phyloP scores from a whole-genome alignment of 2,329 filamentous ascomycete genomes.

The Shiraia bambusicola region DNA sequence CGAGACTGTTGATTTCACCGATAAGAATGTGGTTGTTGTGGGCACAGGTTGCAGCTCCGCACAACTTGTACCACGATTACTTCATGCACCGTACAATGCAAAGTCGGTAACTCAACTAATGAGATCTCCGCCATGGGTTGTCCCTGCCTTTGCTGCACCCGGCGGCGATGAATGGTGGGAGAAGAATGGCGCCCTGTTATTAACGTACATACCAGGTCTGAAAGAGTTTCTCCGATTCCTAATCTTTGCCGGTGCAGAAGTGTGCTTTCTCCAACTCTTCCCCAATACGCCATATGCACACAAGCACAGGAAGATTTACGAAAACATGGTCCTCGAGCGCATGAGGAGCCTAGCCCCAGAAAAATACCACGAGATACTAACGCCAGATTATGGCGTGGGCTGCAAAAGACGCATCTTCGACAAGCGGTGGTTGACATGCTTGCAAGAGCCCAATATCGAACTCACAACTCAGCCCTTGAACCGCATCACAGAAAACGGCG shows the following conservation, averaged over 20 bases:
- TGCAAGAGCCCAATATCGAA: conserved; percentile 57
- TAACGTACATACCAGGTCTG: conserved; percentile 55
- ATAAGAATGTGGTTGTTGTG: conserved; percentile 59
- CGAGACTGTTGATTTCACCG: conserved; percentile 53
- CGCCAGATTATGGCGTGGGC: conserved; percentile 63
- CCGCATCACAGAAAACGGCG: conserved; percentile 52
- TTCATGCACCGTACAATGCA: conserved; percentile 50
- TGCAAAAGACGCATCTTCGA: conserved; percentile 67
- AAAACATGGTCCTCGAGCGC: conserved; percentile 48
- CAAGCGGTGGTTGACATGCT: conserved; percentile 55
- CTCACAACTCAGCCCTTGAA: conserved; percentile 55
- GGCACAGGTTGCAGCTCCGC: conserved; percentile 61
- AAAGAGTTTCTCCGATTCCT: conserved; percentile 49
- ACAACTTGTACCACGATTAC: conserved; percentile 57
- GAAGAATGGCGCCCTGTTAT: conserved; percentile 50
- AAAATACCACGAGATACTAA: conserved; percentile 63
- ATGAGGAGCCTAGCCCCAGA: conserved; percentile 56
- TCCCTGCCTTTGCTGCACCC: conserved; percentile 45
- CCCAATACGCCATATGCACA: conserved; percentile 43
- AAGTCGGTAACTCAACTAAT: conserved; percentile 62
- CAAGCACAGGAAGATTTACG: conserved; percentile 42
- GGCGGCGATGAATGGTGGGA: conserved; percentile 47
- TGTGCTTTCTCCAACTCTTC: conserved; percentile 53
- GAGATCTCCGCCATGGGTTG: conserved; percentile 60
- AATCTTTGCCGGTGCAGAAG: conserved; percentile 47